A percentile compares a stretch with the other conserved stretches of the same genome.
phyloP scores from a whole-genome alignment of 2,329 filamentous ascomycete genomes.

The Fusarium begoniae region DNA sequence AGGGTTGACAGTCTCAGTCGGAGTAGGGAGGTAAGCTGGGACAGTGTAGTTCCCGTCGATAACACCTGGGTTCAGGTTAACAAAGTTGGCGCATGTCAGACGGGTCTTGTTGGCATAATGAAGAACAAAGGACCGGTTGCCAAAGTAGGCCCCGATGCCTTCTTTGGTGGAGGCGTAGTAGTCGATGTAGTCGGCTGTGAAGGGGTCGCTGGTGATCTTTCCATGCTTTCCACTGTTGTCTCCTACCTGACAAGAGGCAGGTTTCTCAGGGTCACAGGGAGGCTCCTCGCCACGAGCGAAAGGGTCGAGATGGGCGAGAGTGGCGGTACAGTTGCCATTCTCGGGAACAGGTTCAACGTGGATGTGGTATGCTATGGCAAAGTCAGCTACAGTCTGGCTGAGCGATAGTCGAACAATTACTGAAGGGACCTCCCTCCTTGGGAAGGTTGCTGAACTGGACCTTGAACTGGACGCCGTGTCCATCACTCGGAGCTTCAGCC shows the following conservation, averaged over 20 bases:
- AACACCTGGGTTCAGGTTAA: slow-evolving; percentile 24
- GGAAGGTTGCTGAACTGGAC: slow-evolving; percentile 69
- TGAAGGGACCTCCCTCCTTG: slow-evolving; percentile 64
- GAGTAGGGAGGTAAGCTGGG: slow-evolving; percentile 30
- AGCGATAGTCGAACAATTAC: slow-evolving; percentile 53
- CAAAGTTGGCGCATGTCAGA: slow-evolving; percentile 72
- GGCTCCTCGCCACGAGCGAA: slow-evolving; percentile 70
- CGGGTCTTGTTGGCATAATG: slow-evolving; percentile 72
- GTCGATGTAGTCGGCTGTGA: slow-evolving; percentile 62
- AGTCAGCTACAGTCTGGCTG: slow-evolving; percentile 10
- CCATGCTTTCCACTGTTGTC: slow-evolving; percentile 81
- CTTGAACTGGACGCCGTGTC: slow-evolving; percentile 64
- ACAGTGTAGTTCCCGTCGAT: slow-evolving; percentile 29
- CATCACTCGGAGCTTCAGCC: slow-evolving; percentile 56
- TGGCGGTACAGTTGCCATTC: slow-evolving; percentile 76
- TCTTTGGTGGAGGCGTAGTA: slow-evolving; percentile 63
- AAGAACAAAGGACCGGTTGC: slow-evolving; percentile 70
- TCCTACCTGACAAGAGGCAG: slow-evolving; percentile 77
- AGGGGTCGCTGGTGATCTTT: slow-evolving; percentile 62
- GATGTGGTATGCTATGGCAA: slow-evolving; percentile 72
- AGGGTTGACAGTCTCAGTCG: slow-evolving; percentile 30
- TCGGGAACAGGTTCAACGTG: slow-evolving; percentile 71
- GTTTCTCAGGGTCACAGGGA: slow-evolving; percentile 65
- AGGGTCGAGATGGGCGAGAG: slow-evolving; percentile 76
- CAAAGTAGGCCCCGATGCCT: slow-evolving; percentile 66